Evolutionary conservation across 139 green algal genomes (phyloP).

Genomic region (Raphidocelis subcapitata): DNA sequence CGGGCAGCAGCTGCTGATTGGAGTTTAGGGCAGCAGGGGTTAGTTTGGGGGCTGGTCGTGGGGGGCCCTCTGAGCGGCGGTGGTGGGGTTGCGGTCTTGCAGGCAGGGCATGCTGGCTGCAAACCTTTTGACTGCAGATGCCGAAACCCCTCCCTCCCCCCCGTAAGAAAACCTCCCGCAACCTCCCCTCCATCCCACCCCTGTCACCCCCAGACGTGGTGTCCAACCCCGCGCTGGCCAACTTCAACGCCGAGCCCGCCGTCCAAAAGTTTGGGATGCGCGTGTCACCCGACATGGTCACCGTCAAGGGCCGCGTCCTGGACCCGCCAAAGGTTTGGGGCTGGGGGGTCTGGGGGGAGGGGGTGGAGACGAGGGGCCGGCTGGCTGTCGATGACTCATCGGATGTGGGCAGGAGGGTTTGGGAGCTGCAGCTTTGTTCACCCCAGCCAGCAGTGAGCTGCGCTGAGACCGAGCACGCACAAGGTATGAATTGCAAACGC

Average conservation of each 20-base stretch:
- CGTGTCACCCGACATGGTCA: constrained; percentile 9
- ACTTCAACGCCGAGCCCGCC: constrained; percentile 9
- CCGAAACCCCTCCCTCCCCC: not conserved
- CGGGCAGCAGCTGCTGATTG: constrained; percentile 7
- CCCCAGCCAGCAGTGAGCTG: too few species aligned
- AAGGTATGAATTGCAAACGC: too few species aligned
- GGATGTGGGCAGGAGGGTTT: too few species aligned
- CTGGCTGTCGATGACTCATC: too few species aligned
- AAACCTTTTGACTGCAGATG: not conserved
- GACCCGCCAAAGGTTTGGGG: constrained; percentile 12
- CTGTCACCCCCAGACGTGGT: not conserved
- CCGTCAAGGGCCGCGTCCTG: constrained; percentile 44
- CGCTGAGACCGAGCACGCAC: too few species aligned
- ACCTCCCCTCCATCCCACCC: not conserved
- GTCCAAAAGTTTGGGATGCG: constrained; percentile 28
- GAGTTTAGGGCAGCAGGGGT: constrained; percentile 1
- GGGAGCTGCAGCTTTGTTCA: too few species aligned
- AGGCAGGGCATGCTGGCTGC: not conserved
- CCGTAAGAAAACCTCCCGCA: not conserved
- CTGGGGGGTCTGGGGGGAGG: too few species aligned
- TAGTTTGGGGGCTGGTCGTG: not conserved
- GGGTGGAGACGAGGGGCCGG: too few species aligned
- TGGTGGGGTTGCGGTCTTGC: not conserved
- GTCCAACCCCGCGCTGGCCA: not conserved
- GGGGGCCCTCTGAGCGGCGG: not conserved